Evolutionary conservation across 768 basidiomycete species (phyloP), one percentile per base, ranked within the genome.

Genomic region (Lactarius sp.): DNA sequence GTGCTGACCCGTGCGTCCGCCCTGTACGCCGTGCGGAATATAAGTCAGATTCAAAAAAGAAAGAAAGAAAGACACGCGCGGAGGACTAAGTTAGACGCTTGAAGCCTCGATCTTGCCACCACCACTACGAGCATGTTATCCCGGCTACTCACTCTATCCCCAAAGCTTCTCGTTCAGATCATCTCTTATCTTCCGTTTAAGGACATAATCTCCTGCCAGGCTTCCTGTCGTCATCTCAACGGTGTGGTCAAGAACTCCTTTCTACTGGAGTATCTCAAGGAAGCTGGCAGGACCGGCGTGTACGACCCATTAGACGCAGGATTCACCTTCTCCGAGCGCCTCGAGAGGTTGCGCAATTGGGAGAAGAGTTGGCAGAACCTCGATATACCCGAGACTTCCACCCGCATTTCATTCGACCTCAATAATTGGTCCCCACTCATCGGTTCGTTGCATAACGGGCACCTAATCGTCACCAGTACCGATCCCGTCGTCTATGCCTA

Each of bases 111-210:
- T 4, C 7, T 37, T 37, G 22, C 22, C 22, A 42, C 58, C 14
- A 60, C 54, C 22, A 54, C 39, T 36, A 55, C 39, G 46, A 64
- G 46, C 49, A 56, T 65, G 64, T 41, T 20, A 4, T 20, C 59
- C 50, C 16, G 36, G 22, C 49, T 65, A 34, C 64, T 65, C 41
- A 37, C 47, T 16, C 49, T 65, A 10, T 65, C 64, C 7, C 59
- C 64, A 60, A 59, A 65, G 49, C 64, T 65, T 16, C 54, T 65
- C 16, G 64, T 65, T 31, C 59, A 65, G 44, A 65, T 65, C 37
- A 56, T 65, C 47, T 65, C 64, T 31, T 65, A 65, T 36, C 64
- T 65, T 27, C 37, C 59, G 54, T 56, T 56, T 49, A 60, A 53
- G 18, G 64, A 65, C 36, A 65, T 65, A 14, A 47, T 52, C 53